phyloP scores from a whole-genome alignment of 176 grass and related monocot species.

The barley (Hordeum vulgare) region DNA sequence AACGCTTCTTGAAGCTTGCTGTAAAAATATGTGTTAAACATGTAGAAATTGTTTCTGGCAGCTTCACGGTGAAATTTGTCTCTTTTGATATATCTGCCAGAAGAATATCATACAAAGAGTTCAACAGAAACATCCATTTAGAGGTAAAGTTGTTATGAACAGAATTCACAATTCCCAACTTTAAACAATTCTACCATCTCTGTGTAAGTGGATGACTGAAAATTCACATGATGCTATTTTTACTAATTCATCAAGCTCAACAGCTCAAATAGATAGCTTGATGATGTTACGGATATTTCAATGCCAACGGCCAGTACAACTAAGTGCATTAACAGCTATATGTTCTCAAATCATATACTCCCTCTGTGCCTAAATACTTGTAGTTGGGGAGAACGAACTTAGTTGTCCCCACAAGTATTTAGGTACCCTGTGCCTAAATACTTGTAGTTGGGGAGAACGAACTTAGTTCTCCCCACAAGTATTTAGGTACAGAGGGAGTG shows the following conservation, averaged over 20 bases:
- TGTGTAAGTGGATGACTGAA: not conserved
- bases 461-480: too few relatives aligned
- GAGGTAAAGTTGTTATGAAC: not conserved
- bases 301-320: not conserved
- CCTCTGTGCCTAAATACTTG: too few relatives aligned
- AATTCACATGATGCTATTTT: slow-evolving; percentile 1
- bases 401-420: too few relatives aligned
- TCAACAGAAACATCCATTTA: not conserved
- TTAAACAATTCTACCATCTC: not conserved
- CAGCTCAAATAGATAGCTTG: slow-evolving; percentile 4
- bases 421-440: too few relatives aligned
- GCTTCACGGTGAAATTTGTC: slow-evolving; percentile 10
- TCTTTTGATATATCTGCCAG: slow-evolving; percentile 64
- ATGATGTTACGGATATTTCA: not conserved
- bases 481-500: too few relatives aligned
- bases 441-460: too few relatives aligned
- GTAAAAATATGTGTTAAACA: slow-evolving; percentile 96
- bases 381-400: too few relatives aligned
- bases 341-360: not conserved
- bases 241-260: not conserved
- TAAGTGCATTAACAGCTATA: not conserved
- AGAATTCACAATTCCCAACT: not conserved
- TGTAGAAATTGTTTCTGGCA: slow-evolving; percentile 47
- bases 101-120: slow-evolving; percentile 14
- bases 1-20: slow-evolving; percentile 80